These are phyloP conservation scores for Fagopyrum homotropicum DNA, from an alignment of 148 eudicot species.

Conservation along the genomic window DNA sequence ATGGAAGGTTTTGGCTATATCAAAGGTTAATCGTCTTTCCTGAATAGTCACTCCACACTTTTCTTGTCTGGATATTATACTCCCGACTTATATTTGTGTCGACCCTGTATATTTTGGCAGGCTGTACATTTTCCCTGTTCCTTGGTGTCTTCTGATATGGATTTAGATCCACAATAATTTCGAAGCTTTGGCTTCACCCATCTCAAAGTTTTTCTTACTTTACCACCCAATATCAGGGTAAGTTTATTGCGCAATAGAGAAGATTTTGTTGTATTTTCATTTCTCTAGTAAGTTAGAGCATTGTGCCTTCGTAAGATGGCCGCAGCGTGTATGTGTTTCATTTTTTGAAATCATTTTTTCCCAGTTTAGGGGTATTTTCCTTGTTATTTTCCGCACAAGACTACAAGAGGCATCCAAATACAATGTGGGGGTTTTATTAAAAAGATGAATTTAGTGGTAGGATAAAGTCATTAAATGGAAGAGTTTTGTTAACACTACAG, in stretches of 20 bases:
- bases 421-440: background rate
- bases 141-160: no score
- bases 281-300: background rate
- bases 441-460: background rate
- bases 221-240: constrained; percentile 1
- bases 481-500: background rate
- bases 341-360: background rate
- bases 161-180: no score
- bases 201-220: background rate
- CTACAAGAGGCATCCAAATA: constrained; percentile 3
- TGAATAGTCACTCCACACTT: background rate
- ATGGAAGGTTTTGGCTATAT: background rate
- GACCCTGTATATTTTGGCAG: no score
- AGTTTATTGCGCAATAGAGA: background rate
- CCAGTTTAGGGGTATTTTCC: background rate
- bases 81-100: no score
- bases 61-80: no score
- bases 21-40: constrained; percentile 8
- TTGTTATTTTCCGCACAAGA: background rate
- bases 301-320: background rate
- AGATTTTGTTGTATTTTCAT: background rate
- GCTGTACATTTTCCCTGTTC: no score
- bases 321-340: background rate
- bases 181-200: no score
- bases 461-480: background rate